Evolutionary conservation across 305 asterid genomes (phyloP), one percentile per base, ranked within the genome.

Genomic region (Fraxinus nigra): DNA sequence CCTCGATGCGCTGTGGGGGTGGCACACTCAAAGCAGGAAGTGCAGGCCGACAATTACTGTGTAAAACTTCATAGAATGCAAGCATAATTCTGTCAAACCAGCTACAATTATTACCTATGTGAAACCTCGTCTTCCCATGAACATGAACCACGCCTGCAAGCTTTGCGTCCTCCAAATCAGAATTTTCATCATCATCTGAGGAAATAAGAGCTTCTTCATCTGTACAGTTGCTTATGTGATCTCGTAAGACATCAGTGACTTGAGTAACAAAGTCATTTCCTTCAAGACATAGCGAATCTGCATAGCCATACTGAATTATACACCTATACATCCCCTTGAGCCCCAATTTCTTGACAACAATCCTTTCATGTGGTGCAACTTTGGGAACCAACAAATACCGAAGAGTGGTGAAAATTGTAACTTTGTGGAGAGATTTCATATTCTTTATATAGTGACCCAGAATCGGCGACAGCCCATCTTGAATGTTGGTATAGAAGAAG

Each of bases 71-170:
- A 76, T 88, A 88, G 82, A 88, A 88, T 28, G 84, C 84, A 76
- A 88, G 89, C 89, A 88, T 88, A 0, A 37, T 63, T 86, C 82
- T 82, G 40, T 88, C 91, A 63, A 86, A 86, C 89, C 85, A 82
- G 34, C 91, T 78, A 77, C 85, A 82, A 11, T 67, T 54, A 63
- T 86, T 73, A 9, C 87, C 88, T 16, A 88, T 73, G 59, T 84
- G 81, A 79, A 88, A 88, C 88, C 86, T 88, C 0, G 87, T 85
- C 81, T 88, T 88, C 26, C 91, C 91, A 14, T 88, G 86, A 75
- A 88, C 74, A 35, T 88, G 91, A 80, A 88, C 88, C 20, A 86
- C 87, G 5, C 91, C 91, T 6, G 85, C 89, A 51, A 78, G 85
- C 81, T 82, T 86, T 56, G 91, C 88, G 43, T 77, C 88, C 26